phyloP scores from a whole-genome alignment of 352 stramenopile species.

The Phytophthora pinifolia region DNA sequence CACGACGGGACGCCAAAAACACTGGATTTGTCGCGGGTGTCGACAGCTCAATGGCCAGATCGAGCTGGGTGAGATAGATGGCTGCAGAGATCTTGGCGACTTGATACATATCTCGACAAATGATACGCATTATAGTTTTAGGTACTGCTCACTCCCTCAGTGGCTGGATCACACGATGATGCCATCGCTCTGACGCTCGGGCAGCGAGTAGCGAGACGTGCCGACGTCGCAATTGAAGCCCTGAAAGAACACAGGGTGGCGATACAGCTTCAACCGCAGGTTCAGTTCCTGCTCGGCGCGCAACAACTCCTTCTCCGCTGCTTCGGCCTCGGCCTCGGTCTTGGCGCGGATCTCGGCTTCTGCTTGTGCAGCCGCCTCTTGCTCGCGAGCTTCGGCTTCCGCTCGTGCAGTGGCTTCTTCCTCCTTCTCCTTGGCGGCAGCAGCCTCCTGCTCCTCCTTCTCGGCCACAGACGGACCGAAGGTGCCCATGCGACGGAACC shows the following conservation, averaged over 20 bases:
- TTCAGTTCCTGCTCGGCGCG: constrained; percentile 32
- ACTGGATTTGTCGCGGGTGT: too few species aligned
- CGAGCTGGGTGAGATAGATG: too few species aligned
- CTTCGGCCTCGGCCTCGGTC: constrained; percentile 15
- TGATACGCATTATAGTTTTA: constrained; percentile 13
- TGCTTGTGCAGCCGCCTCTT: constrained; percentile 11
- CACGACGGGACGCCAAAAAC: constrained; percentile 1
- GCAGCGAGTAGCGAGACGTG: constrained; percentile 27
- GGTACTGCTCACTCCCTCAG: background rate
- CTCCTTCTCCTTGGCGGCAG: constrained; percentile 10
- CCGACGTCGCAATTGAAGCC: constrained; percentile 30
- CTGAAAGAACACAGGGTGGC: constrained; percentile 40
- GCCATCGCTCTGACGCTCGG: constrained; percentile 9
- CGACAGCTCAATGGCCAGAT: too few species aligned
- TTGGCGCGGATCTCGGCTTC: constrained; percentile 8
- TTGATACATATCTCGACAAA: too few species aligned
- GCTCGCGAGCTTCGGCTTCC: constrained; percentile 5
- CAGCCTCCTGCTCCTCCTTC: constrained; percentile 17
- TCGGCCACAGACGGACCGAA: constrained; percentile 21
- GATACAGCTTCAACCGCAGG: constrained; percentile 27
- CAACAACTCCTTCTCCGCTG: constrained; percentile 18
- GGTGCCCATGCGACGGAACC: constrained; percentile 34
- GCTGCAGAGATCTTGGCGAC: too few species aligned
- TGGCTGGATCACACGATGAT: constrained; percentile 19
- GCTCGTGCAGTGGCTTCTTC: constrained; percentile 17